Evolutionary conservation across 495 filamentous ascomycete genomes (phyloP), one percentile per base, ranked within the genome.

Genomic region (Penicillium verhagenii): DNA sequence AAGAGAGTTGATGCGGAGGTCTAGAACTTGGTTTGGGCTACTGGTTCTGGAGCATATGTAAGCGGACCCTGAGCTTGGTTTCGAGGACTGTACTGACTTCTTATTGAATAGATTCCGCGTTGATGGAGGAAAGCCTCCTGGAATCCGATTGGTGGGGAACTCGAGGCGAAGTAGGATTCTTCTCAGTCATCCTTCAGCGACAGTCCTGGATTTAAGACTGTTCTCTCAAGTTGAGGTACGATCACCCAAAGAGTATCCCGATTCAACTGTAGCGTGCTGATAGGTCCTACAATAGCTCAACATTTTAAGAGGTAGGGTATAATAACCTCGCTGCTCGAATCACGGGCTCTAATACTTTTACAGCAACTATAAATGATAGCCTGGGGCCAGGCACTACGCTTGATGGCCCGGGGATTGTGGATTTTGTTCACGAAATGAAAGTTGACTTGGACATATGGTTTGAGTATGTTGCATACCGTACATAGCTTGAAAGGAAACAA

Each of bases 181-280:
- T 35, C 65, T 79, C 8, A 61, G 64, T 16, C 75, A 80, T 58
- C 67, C 72, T 0, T 66, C 68, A 1, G 69, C 72, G 0, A 79
- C 74, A 1, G 51, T 72, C 3, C 57, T 80, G 25, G 79, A 81
- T 62, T 59, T 81, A n/a, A 71, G 79, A 23, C 44, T 81, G 5
- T 71, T 79, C 26, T 75, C 79, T 42, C 79, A 81, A 50, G 75
- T 81, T 18, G 79, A 81, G 69, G 73, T 81, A 58, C 48, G 53
- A 24, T 43, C n/a, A 8, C 23, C 1, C 11, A 38, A 18, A 10
- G 21, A 14, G 28, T 8, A 26, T 26, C 26, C 6, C 20, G 7
- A 6, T 4, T 11, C 3, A 18, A 20, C 2, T 2, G 2, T 8
- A 1, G 33, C 1, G 11, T 45, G 42, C 60, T 67, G 29, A 67